Evolutionary conservation across 371 early-diverging fungal species (phyloP), one percentile per base, ranked within the genome.

Genomic region (Funneliformis caledonium): DNA sequence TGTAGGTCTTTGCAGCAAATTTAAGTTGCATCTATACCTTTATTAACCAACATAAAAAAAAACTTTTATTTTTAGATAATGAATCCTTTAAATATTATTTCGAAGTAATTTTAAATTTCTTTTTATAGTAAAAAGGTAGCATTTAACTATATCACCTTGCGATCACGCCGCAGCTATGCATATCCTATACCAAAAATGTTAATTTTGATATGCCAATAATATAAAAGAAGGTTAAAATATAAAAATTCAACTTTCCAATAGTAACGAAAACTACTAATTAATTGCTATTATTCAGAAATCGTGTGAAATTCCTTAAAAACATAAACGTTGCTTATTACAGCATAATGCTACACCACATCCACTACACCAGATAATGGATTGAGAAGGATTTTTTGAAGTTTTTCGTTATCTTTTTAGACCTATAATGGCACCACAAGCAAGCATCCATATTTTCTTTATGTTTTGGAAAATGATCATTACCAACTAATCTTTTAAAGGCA

Each of bases 261-360:
- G 37, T 37, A 37, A 37, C 3, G 3, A 37, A 37, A 37, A 37
- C 37, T 37, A 37, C 26, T 26, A 26, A 26, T 26, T 26, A 26
- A 26, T 26, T 26, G 37, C 3, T 37, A 1, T 69, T 43, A 69
- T 43, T 69, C 69, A 19, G 11, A 45, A 43, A 2, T 16, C 2
- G 69, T 43, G 43, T 69, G 69, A 69, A 43, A 69, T 5, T 69
- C 45, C 14, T 69, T 69, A 26, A 69, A 69, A 69, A 14, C 45
- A 69, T 6, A 8, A 16, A 16, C 16, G 42, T 43, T 16, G 12
- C 22, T 69, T 69, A 22, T 69, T 69, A 22, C 69, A 69, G 45
- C 45, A 69, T 14, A 69, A 43, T 43, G 19, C 19, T 14, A 69
- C 43, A 12, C 4, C 11, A 16, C 43, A 43, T 43, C 16, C 22